These are phyloP conservation scores for Pichia inconspicua DNA, from an alignment of 1,139 yeast genomes.

Conservation along the genomic window DNA sequence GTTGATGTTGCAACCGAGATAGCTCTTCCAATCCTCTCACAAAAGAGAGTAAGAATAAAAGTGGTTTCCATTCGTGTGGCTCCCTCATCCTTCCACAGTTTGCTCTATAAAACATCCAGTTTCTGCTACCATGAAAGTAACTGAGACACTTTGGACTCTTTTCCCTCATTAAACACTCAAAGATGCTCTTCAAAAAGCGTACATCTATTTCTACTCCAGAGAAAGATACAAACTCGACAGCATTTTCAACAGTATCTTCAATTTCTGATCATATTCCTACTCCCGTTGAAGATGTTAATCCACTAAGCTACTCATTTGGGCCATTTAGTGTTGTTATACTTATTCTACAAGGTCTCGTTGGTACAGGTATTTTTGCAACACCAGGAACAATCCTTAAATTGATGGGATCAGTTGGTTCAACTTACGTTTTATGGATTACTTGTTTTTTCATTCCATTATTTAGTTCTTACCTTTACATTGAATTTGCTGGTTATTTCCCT, in stretches of 20 bases:
- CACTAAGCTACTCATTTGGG: slow-evolving; percentile 34
- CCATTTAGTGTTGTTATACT: slow-evolving; percentile 28
- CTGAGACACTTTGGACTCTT: too few relatives aligned
- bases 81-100: too few relatives aligned
- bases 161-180: too few relatives aligned
- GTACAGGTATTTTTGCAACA: slow-evolving; percentile 41
- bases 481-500: slow-evolving; percentile 34
- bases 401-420: slow-evolving; percentile 37
- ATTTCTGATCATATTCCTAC: slow-evolving; percentile 17
- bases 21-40: too few relatives aligned
- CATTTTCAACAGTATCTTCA: too few relatives aligned
- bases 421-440: slow-evolving; percentile 36
- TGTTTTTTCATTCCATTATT: slow-evolving; percentile 34
- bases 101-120: too few relatives aligned
- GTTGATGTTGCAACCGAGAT: too few relatives aligned
- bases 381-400: slow-evolving; percentile 33
- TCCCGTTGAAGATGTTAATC: slow-evolving; percentile 34
- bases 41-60: too few relatives aligned
- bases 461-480: slow-evolving; percentile 33
- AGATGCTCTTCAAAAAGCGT: too few relatives aligned
- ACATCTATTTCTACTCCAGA: too few relatives aligned
- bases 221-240: neutral
- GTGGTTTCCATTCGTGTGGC: too few relatives aligned
- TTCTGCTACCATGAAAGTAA: too few relatives aligned
- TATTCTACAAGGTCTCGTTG: slow-evolving; percentile 36